Conservation (phyloP, 345 rosid species). For the Triadica sebifera region DNA sequence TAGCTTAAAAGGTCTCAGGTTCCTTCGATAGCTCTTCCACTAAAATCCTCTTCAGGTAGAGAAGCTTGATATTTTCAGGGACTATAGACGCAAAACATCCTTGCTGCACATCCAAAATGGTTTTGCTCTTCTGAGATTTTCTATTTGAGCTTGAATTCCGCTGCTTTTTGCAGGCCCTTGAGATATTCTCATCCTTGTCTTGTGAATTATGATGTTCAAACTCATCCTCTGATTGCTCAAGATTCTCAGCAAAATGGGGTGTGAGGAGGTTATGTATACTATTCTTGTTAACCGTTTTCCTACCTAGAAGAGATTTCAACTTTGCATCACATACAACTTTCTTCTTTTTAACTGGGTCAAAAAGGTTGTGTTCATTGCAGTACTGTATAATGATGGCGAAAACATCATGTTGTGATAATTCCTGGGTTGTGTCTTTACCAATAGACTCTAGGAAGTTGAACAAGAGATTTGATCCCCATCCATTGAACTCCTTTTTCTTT, state of each 20-base stretch:
- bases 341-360: constrained; percentile 39
- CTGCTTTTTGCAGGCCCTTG: constrained; percentile 18
- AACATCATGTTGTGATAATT: constrained; percentile 40
- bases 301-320: constrained; percentile 40
- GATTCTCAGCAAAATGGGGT: constrained; percentile 39
- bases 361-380: constrained; percentile 38
- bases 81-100: constrained; percentile 44
- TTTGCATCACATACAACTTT: constrained; percentile 45
- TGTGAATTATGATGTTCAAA: constrained; percentile 9
- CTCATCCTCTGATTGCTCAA: constrained; percentile 32
- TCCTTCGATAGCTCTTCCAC: constrained; percentile 46
- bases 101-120: constrained; percentile 11
- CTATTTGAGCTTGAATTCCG: not conserved
- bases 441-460: constrained; percentile 40
- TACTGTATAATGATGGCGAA: constrained; percentile 29
- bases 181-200: constrained; percentile 7
- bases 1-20: constrained; percentile 39
- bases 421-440: constrained; percentile 35
- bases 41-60: constrained; percentile 49
- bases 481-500: constrained; percentile 33
- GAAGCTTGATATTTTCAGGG: constrained; percentile 42
- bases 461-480: constrained; percentile 55
- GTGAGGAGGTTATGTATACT: constrained; percentile 32
- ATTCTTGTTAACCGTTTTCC: constrained; percentile 38
- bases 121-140: constrained; percentile 27